Percentiles rank a stretch among this genome's conserved stretches.
Conservation (phyloP, 2,329 filamentous ascomycete species). For the Lomentospora prolificans region DNA sequence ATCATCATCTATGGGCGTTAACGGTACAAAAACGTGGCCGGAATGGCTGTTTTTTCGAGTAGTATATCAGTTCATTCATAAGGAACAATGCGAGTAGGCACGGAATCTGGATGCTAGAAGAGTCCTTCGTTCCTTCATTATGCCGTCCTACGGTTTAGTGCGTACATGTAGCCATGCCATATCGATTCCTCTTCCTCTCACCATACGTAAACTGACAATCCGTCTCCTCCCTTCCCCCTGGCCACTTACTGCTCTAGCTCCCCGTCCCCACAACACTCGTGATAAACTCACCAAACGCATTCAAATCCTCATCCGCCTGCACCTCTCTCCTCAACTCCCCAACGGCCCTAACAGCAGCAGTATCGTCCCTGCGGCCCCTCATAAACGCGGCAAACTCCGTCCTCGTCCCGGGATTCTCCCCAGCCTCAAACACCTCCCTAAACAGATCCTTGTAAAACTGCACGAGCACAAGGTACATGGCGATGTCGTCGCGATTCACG, state of each 20-base stretch:
- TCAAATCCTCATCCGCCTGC: slow-evolving; percentile 2
- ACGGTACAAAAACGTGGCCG: neutral
- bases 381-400: neutral
- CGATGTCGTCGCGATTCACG: slow-evolving; percentile 4
- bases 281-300: slow-evolving; percentile 1
- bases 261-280: neutral
- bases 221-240: no score
- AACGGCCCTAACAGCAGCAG: slow-evolving; percentile 3
- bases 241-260: neutral
- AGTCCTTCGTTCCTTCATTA: no score
- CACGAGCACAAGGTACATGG: slow-evolving; percentile 8
- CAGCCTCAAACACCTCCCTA: neutral
- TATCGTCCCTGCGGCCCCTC: neutral
- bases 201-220: no score
- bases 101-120: no score
- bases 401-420: neutral
- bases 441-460: slow-evolving; percentile 8
- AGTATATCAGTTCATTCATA: neutral
- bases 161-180: no score
- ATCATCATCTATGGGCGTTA: neutral
- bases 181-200: no score
- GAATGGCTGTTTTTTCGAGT: neutral
- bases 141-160: no score
- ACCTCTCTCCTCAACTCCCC: slow-evolving; percentile 6
- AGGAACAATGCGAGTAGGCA: neutral